Evolutionary conservation across 139 green algal genomes (phyloP).

Genomic region (Nannochloris sp.): DNA sequence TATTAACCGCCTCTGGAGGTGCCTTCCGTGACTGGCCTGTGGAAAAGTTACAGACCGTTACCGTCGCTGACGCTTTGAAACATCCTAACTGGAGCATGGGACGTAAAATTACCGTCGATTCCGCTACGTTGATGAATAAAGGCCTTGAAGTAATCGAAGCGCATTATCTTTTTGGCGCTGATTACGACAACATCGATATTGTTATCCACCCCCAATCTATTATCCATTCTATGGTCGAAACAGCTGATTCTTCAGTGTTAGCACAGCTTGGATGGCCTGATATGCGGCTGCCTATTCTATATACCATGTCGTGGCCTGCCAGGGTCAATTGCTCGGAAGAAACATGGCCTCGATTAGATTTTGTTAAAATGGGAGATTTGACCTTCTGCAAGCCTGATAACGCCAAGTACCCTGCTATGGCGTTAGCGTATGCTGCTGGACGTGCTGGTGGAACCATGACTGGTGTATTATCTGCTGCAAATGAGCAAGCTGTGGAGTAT

Average conservation of each 20-base stretch:
- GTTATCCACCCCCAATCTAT: conserved; percentile 99
- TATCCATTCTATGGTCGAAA: conserved; percentile 99
- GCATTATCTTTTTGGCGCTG: conserved; percentile 95
- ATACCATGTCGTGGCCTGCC: conserved; percentile 96
- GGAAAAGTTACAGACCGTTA: conserved; percentile 80
- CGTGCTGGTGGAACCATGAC: conserved; percentile 95
- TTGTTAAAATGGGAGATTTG: conserved; percentile 87
- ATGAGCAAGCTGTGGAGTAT: conserved; percentile 95
- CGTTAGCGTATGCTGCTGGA: conserved; percentile 91
- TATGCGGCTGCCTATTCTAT: conserved; percentile 99
- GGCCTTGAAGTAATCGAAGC: conserved; percentile 95
- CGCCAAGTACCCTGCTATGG: conserved; percentile 95
- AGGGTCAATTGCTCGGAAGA: conserved; percentile 71
- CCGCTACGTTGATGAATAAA: conserved; percentile 99
- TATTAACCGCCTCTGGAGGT: conserved; percentile 95
- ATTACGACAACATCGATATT: conserved; percentile 98
- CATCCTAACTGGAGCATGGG: conserved; percentile 97
- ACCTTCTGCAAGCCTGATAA: conserved; percentile 86
- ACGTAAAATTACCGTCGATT: conserved; percentile 98
- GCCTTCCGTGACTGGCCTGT: conserved; percentile 94
- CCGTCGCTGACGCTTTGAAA: conserved; percentile 58
- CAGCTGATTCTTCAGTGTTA: conserved; percentile 86
- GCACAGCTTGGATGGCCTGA: conserved; percentile 97
- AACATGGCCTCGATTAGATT: conserved; percentile 91
- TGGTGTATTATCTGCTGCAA: conserved; percentile 91